Base-by-base conservation (phyloP, 345 rosid species). In the Ceriops decandra region DNA sequence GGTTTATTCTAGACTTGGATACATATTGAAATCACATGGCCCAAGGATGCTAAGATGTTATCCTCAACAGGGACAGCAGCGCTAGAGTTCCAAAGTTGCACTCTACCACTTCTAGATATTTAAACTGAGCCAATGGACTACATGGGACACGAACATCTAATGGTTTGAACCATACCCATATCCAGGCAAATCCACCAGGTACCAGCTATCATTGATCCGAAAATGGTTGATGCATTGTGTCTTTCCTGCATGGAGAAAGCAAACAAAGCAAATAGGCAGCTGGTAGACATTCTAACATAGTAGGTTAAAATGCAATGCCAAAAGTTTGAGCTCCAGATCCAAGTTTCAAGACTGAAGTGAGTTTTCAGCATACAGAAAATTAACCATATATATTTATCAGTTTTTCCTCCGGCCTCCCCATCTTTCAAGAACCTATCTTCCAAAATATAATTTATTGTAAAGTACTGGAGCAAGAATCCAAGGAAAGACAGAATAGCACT, bases 221-320 rank as follows among this genome's bases (percentile, higher is more conserved):
- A 93, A 93, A 82, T 93, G 99, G 79, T 93, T 93, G 72, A 93
- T 93, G 85, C 99, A 93, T 57, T 91, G 97, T 8, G 97, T 93
- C 84, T 93, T 93, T 80, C 99, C 99, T 93, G 62, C 73, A 78
- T 31, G 52, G 57, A 35, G 72, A 53, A 69, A 2, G 35, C 21
- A 26, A 24, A 42, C 0, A 13, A 42, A 42, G 5, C 5, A 42
- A 42, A 42, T 4, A 71, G 0, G 24, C 21, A 49, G 32, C 28
- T 4, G 58, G 21, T 22, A 7, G 32, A 16, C 24, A 36, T 19
- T 4, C 15, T 13, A 7, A 8, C 15, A 13, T 3, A 3, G 16
- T 42, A 42, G 19, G 16, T 13, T 11, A 28, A 47, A 32, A 31
- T 32, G 20, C 8, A 60, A 42, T 60, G 17, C 22, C 58, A 60